Percentiles rank a stretch among this genome's conserved stretches.
Evolutionary conservation across 768 basidiomycete genomes (phyloP).

Genomic region (Boletus rufocinnamomeus): DNA sequence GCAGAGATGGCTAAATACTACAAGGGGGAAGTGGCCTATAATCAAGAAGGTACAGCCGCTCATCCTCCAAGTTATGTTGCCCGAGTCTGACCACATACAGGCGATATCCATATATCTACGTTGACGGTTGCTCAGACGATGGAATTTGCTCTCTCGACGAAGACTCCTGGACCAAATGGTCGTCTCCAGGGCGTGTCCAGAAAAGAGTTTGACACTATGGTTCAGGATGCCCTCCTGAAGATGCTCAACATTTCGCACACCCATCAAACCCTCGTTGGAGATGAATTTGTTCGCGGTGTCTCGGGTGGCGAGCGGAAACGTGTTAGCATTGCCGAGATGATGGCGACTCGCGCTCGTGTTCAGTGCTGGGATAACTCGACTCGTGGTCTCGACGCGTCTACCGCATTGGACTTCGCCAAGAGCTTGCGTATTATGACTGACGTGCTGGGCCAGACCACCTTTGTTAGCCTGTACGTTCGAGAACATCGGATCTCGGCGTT

Average conservation of each 20-base stretch:
- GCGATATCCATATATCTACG: slow-evolving; percentile 81
- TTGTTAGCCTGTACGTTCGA: slow-evolving; percentile 67
- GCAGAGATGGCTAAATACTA: slow-evolving; percentile 75
- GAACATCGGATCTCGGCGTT: not conserved
- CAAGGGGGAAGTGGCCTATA: slow-evolving; percentile 79
- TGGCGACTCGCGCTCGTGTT: slow-evolving; percentile 77
- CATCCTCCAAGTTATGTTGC: not conserved
- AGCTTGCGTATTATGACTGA: slow-evolving; percentile 83
- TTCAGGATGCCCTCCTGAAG: slow-evolving; percentile 63
- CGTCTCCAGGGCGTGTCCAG: slow-evolving; percentile 68
- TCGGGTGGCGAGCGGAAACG: slow-evolving; percentile 82
- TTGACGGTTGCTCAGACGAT: slow-evolving; percentile 81
- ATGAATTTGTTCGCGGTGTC: slow-evolving; percentile 82
- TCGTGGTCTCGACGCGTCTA: slow-evolving; percentile 80
- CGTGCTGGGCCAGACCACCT: slow-evolving; percentile 74
- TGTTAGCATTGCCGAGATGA: slow-evolving; percentile 84
- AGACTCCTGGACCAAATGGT: slow-evolving; percentile 73
- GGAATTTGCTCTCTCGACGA: slow-evolving; percentile 68
- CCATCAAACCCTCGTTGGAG: slow-evolving; percentile 73
- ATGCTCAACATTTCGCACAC: slow-evolving; percentile 90
- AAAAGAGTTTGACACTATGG: slow-evolving; percentile 54
- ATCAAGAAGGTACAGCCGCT: slow-evolving; percentile 58
- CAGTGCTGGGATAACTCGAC: slow-evolving; percentile 87
- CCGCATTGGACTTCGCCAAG: slow-evolving; percentile 83
- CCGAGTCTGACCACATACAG: slow-evolving; percentile 36